Conservation (phyloP, 2,329 filamentous ascomycete genomes). For the Diaporthe velutina region DNA sequence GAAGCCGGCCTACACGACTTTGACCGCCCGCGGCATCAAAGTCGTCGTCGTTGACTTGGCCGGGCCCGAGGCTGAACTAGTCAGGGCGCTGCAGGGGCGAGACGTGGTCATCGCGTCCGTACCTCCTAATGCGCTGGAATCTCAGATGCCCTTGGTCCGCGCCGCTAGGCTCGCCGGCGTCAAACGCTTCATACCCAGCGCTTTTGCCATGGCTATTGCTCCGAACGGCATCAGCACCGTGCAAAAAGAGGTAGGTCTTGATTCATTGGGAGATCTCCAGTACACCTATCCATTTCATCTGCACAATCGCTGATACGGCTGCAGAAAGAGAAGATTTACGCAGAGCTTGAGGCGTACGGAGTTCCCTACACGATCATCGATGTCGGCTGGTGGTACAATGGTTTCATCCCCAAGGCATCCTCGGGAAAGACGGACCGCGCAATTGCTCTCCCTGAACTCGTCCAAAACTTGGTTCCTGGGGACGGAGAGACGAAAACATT, state of each 20-base stretch:
- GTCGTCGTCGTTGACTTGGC: background rate
- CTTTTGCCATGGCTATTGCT: background rate
- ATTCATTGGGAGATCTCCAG: too few relatives aligned
- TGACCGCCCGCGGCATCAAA: conserved; percentile 42
- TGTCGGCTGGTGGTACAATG: background rate
- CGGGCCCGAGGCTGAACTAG: background rate
- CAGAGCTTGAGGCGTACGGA: background rate
- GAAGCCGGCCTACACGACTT: background rate
- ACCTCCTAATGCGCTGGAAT: background rate
- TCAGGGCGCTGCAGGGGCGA: background rate
- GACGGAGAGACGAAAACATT: background rate
- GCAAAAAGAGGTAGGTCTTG: background rate
- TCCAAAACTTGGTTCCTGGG: background rate
- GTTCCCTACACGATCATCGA: background rate
- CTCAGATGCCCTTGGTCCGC: background rate
- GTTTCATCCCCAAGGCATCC: background rate
- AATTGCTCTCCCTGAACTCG: background rate
- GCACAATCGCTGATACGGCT: background rate
- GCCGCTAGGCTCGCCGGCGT: background rate
- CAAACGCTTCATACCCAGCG: background rate
- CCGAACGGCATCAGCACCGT: background rate
- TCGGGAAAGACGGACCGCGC: background rate
- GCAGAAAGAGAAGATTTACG: background rate
- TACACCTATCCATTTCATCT: background rate
- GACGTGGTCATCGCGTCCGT: background rate